Evolutionary conservation across 805 yeast genomes (phyloP), one percentile per base, ranked within the genome.

Genomic region (Pichia sporocuriosa): DNA sequence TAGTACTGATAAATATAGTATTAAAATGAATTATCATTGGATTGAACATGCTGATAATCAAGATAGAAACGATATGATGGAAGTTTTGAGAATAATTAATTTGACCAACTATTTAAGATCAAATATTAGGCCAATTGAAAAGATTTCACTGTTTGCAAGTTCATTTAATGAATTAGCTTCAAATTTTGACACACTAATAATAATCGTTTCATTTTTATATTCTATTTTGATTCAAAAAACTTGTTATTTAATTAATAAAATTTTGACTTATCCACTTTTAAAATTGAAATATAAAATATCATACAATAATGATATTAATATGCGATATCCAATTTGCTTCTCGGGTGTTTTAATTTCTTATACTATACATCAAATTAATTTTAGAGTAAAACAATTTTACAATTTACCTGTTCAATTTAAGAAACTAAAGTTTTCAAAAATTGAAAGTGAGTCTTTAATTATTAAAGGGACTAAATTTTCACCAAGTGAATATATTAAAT

Each of bases 361-460:
- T 26, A 72, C 84, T 1, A 79, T 86, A 4, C 79, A 79, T 52
- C 97, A 90, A 57, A 64, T 88, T 2, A 95, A 87, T 56, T 63
- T 87, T 23, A 63, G 96, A 34, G 62, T 84, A 12, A 81, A 78
- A 47, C 96, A 89, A 51, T 58, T 86, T 13, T 75, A 84, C 50
- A 81, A 75, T 53, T 75, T 88, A 52, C 97, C 97, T 0, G 69
- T 75, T 2, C 97, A 89, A 55, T 85, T 83, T 52, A 57, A 77
- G 37, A 73, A 79, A 35, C 69, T 81, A 23, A 53, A 50, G 30
- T 44, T 51, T 17, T 56, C 63, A n/a, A 44, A 52, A 41, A 35
- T 50, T 38, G 75, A 73, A 50, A 67, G 70, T 49, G 76, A 66
- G 51, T 57, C 47, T 41, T 60, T 48, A 53, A 66, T 50, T 51